Conservation (phyloP, 129 eudicot genomes). For the Flaveria linearis region DNA sequence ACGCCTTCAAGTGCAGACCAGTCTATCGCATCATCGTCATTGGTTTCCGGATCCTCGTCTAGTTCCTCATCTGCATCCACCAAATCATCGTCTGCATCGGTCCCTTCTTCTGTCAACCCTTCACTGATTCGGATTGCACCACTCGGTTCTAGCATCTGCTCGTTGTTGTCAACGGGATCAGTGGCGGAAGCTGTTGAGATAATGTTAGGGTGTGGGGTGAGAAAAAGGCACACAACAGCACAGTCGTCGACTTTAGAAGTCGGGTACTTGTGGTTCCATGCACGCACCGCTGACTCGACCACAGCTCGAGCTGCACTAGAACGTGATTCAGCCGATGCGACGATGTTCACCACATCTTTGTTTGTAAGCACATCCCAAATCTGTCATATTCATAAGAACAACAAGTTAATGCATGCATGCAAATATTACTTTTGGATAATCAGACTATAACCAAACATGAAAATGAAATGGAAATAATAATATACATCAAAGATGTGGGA, state of each 20-base stretch:
- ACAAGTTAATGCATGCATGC: too few species aligned
- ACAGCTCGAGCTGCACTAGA: conserved; percentile 64
- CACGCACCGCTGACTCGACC: conserved; percentile 77
- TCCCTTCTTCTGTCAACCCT: background rate
- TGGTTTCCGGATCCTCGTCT: conserved; percentile 29
- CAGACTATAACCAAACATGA: too few species aligned
- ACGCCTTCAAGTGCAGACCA: conserved; percentile 92
- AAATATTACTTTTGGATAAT: too few species aligned
- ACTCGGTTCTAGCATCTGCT: background rate
- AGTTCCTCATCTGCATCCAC: conserved; percentile 6
- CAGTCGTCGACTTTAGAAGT: conserved; percentile 91
- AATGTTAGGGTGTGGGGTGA: conserved; percentile 37
- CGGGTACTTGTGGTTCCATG: conserved; percentile 83
- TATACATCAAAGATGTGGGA: background rate
- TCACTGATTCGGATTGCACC: background rate
- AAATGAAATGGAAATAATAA: too few species aligned
- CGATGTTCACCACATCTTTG: conserved; percentile 70
- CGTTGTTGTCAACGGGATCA: conserved; percentile 29
- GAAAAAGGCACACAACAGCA: conserved; percentile 88
- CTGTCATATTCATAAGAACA: conserved; percentile 28
- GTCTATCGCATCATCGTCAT: conserved; percentile 42
- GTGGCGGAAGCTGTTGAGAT: conserved; percentile 40
- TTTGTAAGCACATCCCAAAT: conserved; percentile 92
- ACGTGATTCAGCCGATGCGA: conserved; percentile 57
- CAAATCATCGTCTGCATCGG: conserved; percentile 30